phyloP scores from a whole-genome alignment of 306 rosid genomes.

The Vigna radiata region DNA sequence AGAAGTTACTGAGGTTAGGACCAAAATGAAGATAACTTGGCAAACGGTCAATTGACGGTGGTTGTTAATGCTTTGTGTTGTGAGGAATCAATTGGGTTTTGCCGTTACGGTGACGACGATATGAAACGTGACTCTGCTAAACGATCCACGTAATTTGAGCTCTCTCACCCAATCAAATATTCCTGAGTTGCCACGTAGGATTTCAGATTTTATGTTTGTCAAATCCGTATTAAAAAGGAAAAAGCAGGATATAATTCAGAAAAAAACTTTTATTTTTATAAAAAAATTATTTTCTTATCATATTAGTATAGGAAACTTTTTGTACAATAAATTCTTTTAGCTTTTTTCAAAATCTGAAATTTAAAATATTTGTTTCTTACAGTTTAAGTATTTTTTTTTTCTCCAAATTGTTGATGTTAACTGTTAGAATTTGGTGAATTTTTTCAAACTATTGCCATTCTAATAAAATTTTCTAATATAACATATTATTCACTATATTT shows the following conservation, averaged over 20 bases:
- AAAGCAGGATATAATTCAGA: not conserved
- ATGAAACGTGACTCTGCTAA: not conserved
- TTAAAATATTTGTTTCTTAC: no score
- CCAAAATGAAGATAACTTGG: conserved; percentile 50
- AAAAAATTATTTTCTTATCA: no score
- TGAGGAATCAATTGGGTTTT: not conserved
- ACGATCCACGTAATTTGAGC: conserved; percentile 47
- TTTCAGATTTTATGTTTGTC: not conserved
- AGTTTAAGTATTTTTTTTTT: no score
- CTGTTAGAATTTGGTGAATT: no score
- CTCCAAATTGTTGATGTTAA: no score
- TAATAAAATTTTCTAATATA: no score
- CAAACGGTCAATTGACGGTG: not conserved
- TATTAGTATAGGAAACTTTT: no score
- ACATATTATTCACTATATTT: no score
- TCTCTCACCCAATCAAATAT: conserved; percentile 49
- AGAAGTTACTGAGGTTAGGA: conserved; percentile 14
- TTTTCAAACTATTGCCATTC: no score
- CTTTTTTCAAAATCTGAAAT: no score
- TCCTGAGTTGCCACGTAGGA: conserved; percentile 43
- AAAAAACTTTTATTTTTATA: not conserved
- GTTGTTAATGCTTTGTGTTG: not conserved
- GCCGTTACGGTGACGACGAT: conserved; percentile 13
- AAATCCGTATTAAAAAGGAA: not conserved
- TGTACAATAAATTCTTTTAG: no score